Evolutionary conservation across 768 basidiomycete species (phyloP), one percentile per base, ranked within the genome.

Genomic region (Rhizopogon vesiculosus): DNA sequence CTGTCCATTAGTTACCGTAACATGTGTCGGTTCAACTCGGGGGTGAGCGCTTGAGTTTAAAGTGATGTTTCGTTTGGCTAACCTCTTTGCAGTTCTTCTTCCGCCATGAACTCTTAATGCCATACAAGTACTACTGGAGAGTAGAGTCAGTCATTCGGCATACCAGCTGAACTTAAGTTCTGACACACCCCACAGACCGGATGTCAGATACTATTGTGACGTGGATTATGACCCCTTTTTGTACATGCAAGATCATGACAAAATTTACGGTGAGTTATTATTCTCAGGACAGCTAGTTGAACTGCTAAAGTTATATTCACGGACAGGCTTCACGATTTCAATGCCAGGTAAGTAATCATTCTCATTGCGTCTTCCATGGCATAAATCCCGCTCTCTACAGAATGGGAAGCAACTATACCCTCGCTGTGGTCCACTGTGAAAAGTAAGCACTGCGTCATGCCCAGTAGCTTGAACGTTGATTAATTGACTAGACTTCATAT

Each of bases 11-110:
- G 74, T n/a, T 87, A 89, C 61, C 78, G 85, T n/a, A 86, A 87
- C 54, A 88, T 89, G 87, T 89, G 87, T 65, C 76, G 87, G 39
- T 89, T 81, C 70, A 86, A 87, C 67, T 87, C 84, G 1, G 86
- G 84, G 2, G 83, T 84, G 59, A 57, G 79, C 66, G 28, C 9
- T 31, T 13, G 15, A 15, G 41, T n/a, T 42, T 42, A 10, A 38
- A 40, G 13, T 15, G 16, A 7, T 43, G 16, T 28, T 35, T 3
- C 35, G 28, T 18, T 55, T 44, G 10, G 45, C 55, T 62, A 39
- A 65, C 40, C 54, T 53, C 19, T 49, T 31, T 31, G 7, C 48
- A 82, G 74, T 81, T 76, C 71, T 85, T 86, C 69, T 86, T 75
- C 68, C 67, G 66, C 49, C 83, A 85, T 58, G 74, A 78, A 41